These are phyloP conservation scores for Lepidopterella palustris DNA, from an alignment of 495 filamentous ascomycete genomes.

Conservation along the genomic window DNA sequence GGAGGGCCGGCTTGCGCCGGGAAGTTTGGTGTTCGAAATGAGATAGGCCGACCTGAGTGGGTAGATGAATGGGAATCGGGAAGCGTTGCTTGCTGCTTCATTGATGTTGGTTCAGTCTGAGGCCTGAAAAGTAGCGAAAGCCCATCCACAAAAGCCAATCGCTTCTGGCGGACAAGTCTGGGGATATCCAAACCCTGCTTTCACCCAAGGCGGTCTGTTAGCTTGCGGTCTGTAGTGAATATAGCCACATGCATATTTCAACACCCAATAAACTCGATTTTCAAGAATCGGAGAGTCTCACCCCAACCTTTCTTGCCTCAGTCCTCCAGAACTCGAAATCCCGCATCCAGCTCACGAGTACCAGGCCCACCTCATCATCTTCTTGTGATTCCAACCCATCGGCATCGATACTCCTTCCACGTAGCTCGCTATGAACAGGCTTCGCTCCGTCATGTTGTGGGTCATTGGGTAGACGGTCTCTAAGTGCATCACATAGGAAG, in stretches of 20 bases:
- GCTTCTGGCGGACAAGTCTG: conserved; percentile 47
- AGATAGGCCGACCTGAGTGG: conserved; percentile 21
- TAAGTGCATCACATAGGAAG: conserved; percentile 52
- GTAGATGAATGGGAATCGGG: conserved; percentile 12
- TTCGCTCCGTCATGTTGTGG: background rate
- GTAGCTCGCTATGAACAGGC: background rate
- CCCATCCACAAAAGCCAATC: conserved; percentile 69
- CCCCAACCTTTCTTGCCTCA: conserved; percentile 26
- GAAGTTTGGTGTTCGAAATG: background rate
- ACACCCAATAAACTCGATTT: background rate
- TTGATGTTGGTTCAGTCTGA: conserved; percentile 20
- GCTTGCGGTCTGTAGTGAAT: conserved; percentile 27
- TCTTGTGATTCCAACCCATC: no score
- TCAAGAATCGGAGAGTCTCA: conserved; percentile 17
- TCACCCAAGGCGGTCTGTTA: background rate
- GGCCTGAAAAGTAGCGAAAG: conserved; percentile 51
- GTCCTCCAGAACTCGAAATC: conserved; percentile 66
- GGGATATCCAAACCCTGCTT: conserved; percentile 59
- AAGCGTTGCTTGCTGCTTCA: conserved; percentile 1
- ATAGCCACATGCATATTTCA: background rate
- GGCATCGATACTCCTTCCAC: no score
- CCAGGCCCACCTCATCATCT: conserved; percentile 42
- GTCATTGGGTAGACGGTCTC: background rate
- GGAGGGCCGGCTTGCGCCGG: conserved; percentile 40
- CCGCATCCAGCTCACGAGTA: conserved; percentile 74